These are phyloP conservation scores for Solanum medicagineum DNA, from an alignment of 257 asterid genomes.

Conservation along the genomic window DNA sequence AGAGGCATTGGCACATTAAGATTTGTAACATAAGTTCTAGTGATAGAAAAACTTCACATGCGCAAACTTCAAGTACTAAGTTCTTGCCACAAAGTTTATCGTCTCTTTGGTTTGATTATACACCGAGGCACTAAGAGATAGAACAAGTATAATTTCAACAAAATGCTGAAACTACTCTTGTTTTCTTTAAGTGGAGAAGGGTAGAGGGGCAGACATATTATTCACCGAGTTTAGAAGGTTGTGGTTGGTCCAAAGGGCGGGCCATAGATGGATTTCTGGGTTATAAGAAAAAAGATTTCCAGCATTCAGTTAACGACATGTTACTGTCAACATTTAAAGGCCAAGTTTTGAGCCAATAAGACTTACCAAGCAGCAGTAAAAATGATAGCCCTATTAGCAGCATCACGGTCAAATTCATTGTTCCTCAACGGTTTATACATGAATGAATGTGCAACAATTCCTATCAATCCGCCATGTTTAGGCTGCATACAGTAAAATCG, in stretches of 20 bases:
- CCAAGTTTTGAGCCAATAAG: neutral
- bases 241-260: too few species aligned
- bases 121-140: neutral
- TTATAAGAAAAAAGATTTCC: neutral
- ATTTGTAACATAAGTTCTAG: neutral
- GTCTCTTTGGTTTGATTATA: neutral
- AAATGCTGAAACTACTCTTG: neutral
- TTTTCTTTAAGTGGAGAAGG: neutral
- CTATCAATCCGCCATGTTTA: conserved; percentile 37
- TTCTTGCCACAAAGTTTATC: neutral
- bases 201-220: too few species aligned
- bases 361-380: conserved; percentile 64
- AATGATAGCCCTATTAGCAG: conserved; percentile 57
- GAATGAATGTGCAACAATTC: conserved; percentile 29
- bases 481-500: conserved; percentile 19
- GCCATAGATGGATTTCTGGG: too few species aligned
- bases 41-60: neutral
- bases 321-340: neutral
- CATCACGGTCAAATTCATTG: conserved; percentile 33
- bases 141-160: neutral
- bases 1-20: neutral
- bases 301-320: neutral
- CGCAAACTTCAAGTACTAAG: neutral
- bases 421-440: conserved; percentile 49
- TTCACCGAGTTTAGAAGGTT: too few species aligned